These are phyloP conservation scores for Mortierella sp. DNA, from an alignment of 371 early-diverging fungal genomes.

Conservation along the genomic window DNA sequence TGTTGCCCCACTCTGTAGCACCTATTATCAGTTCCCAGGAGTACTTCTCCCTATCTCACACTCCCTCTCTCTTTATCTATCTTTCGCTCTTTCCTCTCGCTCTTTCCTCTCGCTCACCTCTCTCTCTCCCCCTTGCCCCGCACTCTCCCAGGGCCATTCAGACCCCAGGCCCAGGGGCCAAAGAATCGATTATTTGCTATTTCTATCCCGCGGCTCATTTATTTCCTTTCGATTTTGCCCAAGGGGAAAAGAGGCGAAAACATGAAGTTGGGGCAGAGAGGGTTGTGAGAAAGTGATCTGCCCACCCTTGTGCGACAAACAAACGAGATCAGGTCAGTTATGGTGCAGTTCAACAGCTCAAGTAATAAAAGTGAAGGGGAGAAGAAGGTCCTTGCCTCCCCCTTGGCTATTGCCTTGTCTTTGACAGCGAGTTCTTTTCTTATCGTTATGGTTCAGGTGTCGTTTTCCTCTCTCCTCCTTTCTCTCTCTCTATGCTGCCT, in stretches of 20 bases:
- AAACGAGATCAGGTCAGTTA: conserved; percentile 1
- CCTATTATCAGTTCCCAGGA: conserved; percentile 1
- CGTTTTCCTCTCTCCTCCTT: background rate
- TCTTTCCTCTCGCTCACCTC: background rate
- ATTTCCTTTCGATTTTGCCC: background rate
- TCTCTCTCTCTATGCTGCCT: background rate
- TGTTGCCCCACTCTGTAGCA: background rate
- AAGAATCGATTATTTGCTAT: background rate
- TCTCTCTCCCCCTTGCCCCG: too few species aligned
- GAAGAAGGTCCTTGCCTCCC: background rate
- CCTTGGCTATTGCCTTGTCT: background rate
- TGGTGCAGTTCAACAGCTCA: too few species aligned
- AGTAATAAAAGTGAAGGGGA: background rate
- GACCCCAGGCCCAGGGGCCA: background rate
- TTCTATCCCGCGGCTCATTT: conserved; percentile 17
- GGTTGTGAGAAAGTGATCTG: background rate
- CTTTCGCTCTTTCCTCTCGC: background rate
- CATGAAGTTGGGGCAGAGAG: background rate
- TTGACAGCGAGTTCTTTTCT: background rate
- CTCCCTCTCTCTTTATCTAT: background rate
- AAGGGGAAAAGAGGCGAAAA: background rate
- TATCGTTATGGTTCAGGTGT: conserved; percentile 5
- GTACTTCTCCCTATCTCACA: background rate
- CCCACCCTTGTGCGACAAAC: conserved; percentile 5
- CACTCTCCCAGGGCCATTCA: too few species aligned